Evolutionary conservation across 2,329 filamentous ascomycete species (phyloP), one percentile per base, ranked within the genome.

Genomic region (Arthrobotrys musiformis): DNA sequence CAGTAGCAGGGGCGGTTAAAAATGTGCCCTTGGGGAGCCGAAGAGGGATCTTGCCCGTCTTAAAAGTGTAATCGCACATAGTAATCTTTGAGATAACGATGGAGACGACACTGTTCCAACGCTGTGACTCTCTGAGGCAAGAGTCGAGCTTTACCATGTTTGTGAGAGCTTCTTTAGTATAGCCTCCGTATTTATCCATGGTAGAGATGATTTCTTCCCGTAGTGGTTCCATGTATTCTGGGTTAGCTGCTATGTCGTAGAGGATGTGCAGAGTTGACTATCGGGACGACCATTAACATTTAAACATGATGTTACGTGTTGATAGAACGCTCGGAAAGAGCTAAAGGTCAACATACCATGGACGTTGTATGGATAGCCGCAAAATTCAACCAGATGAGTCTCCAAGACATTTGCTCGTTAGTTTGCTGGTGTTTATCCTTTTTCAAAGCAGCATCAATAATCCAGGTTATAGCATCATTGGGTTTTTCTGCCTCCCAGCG

Each of bases 81-180:
- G 28, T 70, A 19, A 22, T 2, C n/a, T 40, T 28, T 4, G 46
- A 40, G 11, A 66, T 60, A 4, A 61, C 82, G 44, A 83, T 79
- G 33, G 83, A 82, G 56, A 84, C 80, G 77, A 86, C 83, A 8
- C 81, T 82, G 79, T 83, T 84, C 44, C 85, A 76, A 0, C 85
- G 83, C 62, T 85, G 81, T 28, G 82, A 84, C 80, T 86, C 85
- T 64, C 83, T 83, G 61, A 86, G 79, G 24, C 82, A 82, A n/a
- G 83, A 85, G 80, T 86, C 85, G 15, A 85, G 77, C 62, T 82
- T 83, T 50, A 79, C 75, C 82, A 85, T 83, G 30, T 82, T 81
- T 2, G 82, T 80, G 8, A 86, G 78, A 9, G 80, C 82, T 33
- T 82, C 72, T 74, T 84, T 85, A 17, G 82, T 82, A 83, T 84